phyloP scores from a whole-genome alignment of 176 grass and related monocot species.

The Melocanna baccifera region DNA sequence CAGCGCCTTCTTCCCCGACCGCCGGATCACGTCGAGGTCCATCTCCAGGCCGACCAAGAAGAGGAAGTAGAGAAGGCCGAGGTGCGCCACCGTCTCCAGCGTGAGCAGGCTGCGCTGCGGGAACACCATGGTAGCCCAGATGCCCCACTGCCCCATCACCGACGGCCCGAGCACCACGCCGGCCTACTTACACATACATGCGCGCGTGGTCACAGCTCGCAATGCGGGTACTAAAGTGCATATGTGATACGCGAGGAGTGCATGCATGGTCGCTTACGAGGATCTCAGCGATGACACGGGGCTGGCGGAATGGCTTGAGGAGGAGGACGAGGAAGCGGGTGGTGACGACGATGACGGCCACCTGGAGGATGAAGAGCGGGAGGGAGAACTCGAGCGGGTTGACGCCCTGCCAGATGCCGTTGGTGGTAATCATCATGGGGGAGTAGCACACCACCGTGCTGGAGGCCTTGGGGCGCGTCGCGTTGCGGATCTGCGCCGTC shows the following conservation, averaged over 20 bases:
- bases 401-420: slow-evolving; percentile 60
- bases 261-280: slow-evolving; percentile 26
- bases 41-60: slow-evolving; percentile 66
- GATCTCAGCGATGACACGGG: slow-evolving; percentile 84
- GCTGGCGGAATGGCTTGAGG: slow-evolving; percentile 74
- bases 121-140: slow-evolving; percentile 43
- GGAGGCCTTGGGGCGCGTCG: slow-evolving; percentile 12
- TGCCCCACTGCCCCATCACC: slow-evolving; percentile 42
- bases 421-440: slow-evolving; percentile 58
- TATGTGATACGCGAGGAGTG: not conserved
- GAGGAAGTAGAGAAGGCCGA: slow-evolving; percentile 68
- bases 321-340: slow-evolving; percentile 61
- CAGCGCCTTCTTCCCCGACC: slow-evolving; percentile 49
- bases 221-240: too few relatives aligned
- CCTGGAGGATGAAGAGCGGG: slow-evolving; percentile 84
- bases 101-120: slow-evolving; percentile 44
- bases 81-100: slow-evolving; percentile 68
- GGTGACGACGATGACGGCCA: slow-evolving; percentile 71
- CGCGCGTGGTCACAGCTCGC: not conserved
- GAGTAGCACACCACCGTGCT: slow-evolving; percentile 63
- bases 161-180: slow-evolving; percentile 76
- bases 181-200: slow-evolving; percentile 16
- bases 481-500: slow-evolving; percentile 5
- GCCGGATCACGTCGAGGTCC: slow-evolving; percentile 46
- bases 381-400: slow-evolving; percentile 70